Evolutionary conservation across 2,329 filamentous ascomycete species (phyloP).

Genomic region (Epichloe sylvatica): DNA sequence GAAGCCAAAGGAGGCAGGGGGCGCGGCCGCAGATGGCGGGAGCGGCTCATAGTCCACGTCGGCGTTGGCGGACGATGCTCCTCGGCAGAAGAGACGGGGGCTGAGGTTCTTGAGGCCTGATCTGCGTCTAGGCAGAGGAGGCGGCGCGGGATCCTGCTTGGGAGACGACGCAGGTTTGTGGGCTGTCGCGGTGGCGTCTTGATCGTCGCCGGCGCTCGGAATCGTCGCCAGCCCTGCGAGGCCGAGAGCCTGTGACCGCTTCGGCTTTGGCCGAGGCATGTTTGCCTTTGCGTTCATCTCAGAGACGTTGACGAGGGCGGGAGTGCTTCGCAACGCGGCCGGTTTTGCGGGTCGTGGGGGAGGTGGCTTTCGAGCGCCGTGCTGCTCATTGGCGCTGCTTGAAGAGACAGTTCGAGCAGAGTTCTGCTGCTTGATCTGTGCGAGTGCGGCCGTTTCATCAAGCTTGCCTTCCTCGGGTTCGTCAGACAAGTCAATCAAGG

Average conservation of each 20-base stretch:
- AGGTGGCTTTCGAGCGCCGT: slow-evolving; percentile 23
- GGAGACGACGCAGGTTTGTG: slow-evolving; percentile 13
- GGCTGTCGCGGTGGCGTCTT: slow-evolving; percentile 21
- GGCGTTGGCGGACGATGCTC: slow-evolving; percentile 21
- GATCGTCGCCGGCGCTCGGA: neutral
- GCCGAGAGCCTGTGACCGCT: slow-evolving; percentile 19
- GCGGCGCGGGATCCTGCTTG: slow-evolving; percentile 22
- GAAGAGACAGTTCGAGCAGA: slow-evolving; percentile 6
- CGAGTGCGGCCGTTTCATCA: slow-evolving; percentile 20
- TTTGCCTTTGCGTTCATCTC: slow-evolving; percentile 1
- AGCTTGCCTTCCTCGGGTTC: slow-evolving; percentile 28
- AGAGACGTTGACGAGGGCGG: slow-evolving; percentile 13
- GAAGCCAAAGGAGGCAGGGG: slow-evolving; percentile 9
- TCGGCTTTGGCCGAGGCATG: slow-evolving; percentile 21
- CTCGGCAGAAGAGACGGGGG: slow-evolving; percentile 18
- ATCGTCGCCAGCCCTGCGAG: slow-evolving; percentile 21
- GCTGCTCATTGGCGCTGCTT: slow-evolving; percentile 18
- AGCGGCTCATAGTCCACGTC: slow-evolving; percentile 29
- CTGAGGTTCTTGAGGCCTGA: slow-evolving; percentile 23
- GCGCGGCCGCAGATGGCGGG: slow-evolving; percentile 16
- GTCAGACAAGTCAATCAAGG: slow-evolving; percentile 47
- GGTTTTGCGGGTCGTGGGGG: slow-evolving; percentile 46
- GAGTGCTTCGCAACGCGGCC: slow-evolving; percentile 33
- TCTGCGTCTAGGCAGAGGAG: slow-evolving; percentile 33
- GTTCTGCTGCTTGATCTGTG: slow-evolving; percentile 15